Evolutionary conservation across 2,329 filamentous ascomycete genomes (phyloP), one percentile per base, ranked within the genome.

Genomic region (Apiospora phragmitis): DNA sequence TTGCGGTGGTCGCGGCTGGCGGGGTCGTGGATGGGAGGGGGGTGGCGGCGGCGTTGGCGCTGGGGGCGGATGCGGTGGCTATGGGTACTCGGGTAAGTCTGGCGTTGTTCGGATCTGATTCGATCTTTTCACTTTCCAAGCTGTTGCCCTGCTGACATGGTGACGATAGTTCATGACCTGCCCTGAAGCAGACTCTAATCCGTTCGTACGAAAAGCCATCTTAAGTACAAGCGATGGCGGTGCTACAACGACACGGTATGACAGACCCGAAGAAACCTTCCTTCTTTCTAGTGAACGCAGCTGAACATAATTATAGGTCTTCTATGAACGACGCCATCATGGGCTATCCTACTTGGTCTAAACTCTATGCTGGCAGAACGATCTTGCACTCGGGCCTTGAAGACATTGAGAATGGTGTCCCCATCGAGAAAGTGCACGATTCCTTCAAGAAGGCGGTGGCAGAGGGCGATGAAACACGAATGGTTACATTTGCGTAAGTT

Each of bases 11-110:
- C 4, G 85, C 84, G 2, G 82, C 84, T 38, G 85, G 85, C 4
- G 85, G 85, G 0, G 83, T 87, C 66, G 79, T 79, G 26, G 84
- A 86, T 49, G 80, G 82, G 3, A 80, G 86, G 24, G 84, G 84
- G 12, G 83, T 82, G 1, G 82, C 84, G 32, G 85, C 86, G 21
- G 82, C 84, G 11, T 71, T 87, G 65, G 77, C 81, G 0, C 79
- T 88, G 6, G 86, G 86, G 71, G 74, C 78, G 1, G 77, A 79
- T 70, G 76, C 70, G 2, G 74, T 68, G 62, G 75, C 74, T 8
- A 62, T 79, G 70, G 78, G 75, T 11, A 79, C 76, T n/a, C 74
- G 75, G 71, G 75, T 80, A 69, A 74, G 77, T 75, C 24, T 6
- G 16, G 5, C 1, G 6, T 1, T 29, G 24, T 12, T 12, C 5